These are phyloP conservation scores for Wickerhamiella sorbophila DNA, from an alignment of 805 yeast species.

Conservation along the genomic window DNA sequence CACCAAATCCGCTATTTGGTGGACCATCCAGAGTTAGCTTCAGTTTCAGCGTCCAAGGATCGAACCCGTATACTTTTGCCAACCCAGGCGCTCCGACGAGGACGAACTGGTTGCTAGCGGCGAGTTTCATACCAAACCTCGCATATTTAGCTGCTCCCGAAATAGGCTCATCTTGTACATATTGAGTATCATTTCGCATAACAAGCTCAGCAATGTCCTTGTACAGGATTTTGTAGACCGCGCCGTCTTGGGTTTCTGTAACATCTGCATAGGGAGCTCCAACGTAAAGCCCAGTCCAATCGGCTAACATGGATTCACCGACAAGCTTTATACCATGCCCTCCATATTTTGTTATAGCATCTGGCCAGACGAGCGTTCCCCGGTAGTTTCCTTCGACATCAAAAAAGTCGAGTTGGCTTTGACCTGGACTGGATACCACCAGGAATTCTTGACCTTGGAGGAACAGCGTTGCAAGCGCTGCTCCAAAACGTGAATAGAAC, in stretches of 20 bases:
- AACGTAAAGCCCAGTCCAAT: slow-evolving; percentile 31
- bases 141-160: slow-evolving; percentile 23
- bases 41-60: slow-evolving; percentile 14
- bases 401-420: slow-evolving; percentile 31
- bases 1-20: slow-evolving; percentile 20
- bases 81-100: slow-evolving; percentile 30
- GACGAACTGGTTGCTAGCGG: slow-evolving; percentile 18
- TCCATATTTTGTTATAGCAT: slow-evolving; percentile 26
- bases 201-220: slow-evolving; percentile 12
- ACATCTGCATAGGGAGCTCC: slow-evolving; percentile 32
- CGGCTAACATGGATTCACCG: slow-evolving; percentile 25
- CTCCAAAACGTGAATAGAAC: slow-evolving; percentile 30
- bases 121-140: slow-evolving; percentile 30
- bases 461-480: slow-evolving; percentile 21
- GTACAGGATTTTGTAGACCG: slow-evolving; percentile 25
- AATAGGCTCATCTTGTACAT: not conserved
- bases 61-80: slow-evolving; percentile 28
- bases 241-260: slow-evolving; percentile 27
- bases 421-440: slow-evolving; percentile 40
- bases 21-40: slow-evolving; percentile 12
- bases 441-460: slow-evolving; percentile 26
- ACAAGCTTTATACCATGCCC: slow-evolving; percentile 31
- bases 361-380: slow-evolving; percentile 21
- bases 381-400: slow-evolving; percentile 14
- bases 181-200: not conserved